Conservation (phyloP, 2,329 filamentous ascomycete genomes). For the Xylaria sp. region DNA sequence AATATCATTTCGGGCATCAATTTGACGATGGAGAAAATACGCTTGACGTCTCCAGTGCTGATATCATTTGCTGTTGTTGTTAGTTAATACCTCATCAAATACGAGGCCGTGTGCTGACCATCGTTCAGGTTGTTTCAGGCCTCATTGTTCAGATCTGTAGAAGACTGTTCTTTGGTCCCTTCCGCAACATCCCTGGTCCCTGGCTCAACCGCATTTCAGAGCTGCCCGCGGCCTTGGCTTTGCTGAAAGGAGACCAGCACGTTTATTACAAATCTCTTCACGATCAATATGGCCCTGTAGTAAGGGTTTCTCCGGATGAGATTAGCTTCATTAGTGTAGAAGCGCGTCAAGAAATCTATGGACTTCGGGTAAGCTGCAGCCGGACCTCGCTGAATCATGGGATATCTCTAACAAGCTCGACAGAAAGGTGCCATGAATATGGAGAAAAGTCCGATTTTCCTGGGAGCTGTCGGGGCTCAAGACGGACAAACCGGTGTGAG, state of each 20-base stretch:
- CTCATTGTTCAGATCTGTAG: conserved; percentile 22
- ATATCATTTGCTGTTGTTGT: background rate
- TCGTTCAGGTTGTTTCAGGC: background rate
- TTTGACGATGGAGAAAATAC: conserved; percentile 4
- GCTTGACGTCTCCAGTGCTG: background rate
- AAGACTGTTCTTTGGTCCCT: conserved; percentile 42
- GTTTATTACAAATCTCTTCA: conserved; percentile 43
- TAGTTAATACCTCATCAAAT: background rate
- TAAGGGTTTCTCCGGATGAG: conserved; percentile 46
- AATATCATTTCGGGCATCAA: background rate
- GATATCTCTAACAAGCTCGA: background rate
- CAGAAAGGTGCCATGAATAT: conserved; percentile 41
- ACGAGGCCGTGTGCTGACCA: background rate
- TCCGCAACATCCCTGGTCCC: conserved; percentile 44
- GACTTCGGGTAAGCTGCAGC: conserved; percentile 39
- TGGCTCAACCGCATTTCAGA: conserved; percentile 43
- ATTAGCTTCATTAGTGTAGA: conserved; percentile 45
- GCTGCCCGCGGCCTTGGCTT: conserved; percentile 39
- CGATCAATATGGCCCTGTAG: conserved; percentile 47
- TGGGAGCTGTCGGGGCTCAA: conserved; percentile 40
- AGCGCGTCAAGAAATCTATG: conserved; percentile 49
- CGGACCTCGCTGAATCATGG: too few relatives aligned
- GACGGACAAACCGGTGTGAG: conserved; percentile 38
- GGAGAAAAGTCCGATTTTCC: conserved; percentile 47
- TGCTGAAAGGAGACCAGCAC: conserved; percentile 45